These are phyloP conservation scores for Carpinus fangiana DNA, from an alignment of 306 rosid species.

Conservation along the genomic window DNA sequence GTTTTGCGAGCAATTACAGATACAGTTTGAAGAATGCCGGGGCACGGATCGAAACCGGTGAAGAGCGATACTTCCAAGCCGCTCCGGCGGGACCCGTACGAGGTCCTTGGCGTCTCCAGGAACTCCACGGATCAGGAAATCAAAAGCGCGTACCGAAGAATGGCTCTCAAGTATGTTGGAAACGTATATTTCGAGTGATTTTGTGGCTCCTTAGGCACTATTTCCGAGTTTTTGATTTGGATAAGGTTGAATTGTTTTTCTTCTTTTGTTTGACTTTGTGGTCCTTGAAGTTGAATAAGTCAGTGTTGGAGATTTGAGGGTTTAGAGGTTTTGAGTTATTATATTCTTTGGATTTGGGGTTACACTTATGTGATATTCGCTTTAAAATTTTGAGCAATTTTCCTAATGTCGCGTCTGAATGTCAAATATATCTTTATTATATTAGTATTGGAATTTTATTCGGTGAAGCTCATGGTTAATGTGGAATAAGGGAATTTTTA, in stretches of 20 bases:
- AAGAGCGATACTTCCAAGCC: constrained; percentile 62
- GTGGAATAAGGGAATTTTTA: neutral
- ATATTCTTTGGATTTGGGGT: neutral
- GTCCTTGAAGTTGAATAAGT: neutral
- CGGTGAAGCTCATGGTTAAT: neutral
- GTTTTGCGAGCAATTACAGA: constrained; percentile 30
- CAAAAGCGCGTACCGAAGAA: constrained; percentile 83
- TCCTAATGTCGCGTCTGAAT: neutral
- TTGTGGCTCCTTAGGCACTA: neutral
- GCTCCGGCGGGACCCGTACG: constrained; percentile 92
- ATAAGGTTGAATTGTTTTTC: neutral
- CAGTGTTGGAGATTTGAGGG: constrained; percentile 4
- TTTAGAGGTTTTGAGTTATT: neutral
- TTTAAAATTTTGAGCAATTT: neutral
- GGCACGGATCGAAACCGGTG: constrained; percentile 75
- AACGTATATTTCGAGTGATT: neutral
- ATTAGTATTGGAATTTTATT: neutral
- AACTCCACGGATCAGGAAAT: constrained; percentile 94
- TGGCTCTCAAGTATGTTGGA: constrained; percentile 89
- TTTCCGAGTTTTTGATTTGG: neutral
- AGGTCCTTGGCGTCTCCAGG: constrained; percentile 87
- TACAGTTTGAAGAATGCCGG: constrained; percentile 57
- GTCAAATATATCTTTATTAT: neutral
- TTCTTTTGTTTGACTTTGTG: neutral
- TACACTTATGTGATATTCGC: neutral